phyloP scores from a whole-genome alignment of 306 rosid species.

The Elaeagnus macrophylla region DNA sequence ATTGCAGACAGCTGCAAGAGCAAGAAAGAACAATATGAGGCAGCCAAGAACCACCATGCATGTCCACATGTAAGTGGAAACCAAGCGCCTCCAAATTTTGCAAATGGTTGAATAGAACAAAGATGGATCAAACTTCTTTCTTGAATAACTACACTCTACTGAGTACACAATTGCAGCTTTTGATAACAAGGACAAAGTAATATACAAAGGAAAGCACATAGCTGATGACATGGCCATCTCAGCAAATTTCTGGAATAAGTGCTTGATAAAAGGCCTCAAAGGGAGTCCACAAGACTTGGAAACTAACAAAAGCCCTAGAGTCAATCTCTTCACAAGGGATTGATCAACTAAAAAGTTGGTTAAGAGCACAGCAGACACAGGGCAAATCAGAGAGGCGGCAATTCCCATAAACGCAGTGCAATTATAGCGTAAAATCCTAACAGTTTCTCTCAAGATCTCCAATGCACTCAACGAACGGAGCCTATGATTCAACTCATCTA shows the following conservation, averaged over 20 bases:
- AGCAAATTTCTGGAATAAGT: slow-evolving; percentile 61
- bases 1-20: slow-evolving; percentile 65
- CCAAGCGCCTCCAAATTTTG: slow-evolving; percentile 69
- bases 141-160: slow-evolving; percentile 76
- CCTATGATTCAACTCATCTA: slow-evolving; percentile 14
- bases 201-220: slow-evolving; percentile 60
- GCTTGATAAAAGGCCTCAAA: slow-evolving; percentile 63
- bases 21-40: slow-evolving; percentile 54
- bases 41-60: slow-evolving; percentile 61
- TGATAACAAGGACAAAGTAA: slow-evolving; percentile 54
- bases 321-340: slow-evolving; percentile 50
- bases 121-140: slow-evolving; percentile 47
- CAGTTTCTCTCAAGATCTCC: slow-evolving; percentile 80
- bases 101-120: slow-evolving; percentile 46
- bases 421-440: slow-evolving; percentile 75
- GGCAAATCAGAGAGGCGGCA: slow-evolving; percentile 60
- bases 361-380: slow-evolving; percentile 64
- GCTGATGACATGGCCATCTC: slow-evolving; percentile 55
- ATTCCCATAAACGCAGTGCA: slow-evolving; percentile 61
- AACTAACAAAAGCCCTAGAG: slow-evolving; percentile 58
- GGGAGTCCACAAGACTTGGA: slow-evolving; percentile 86
- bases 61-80: slow-evolving; percentile 56
- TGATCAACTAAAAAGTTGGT: slow-evolving; percentile 63
- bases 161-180: slow-evolving; percentile 76
- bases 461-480: slow-evolving; percentile 74